Conservation (phyloP, 441 rosid genomes). For the Aleurites moluccanus region DNA sequence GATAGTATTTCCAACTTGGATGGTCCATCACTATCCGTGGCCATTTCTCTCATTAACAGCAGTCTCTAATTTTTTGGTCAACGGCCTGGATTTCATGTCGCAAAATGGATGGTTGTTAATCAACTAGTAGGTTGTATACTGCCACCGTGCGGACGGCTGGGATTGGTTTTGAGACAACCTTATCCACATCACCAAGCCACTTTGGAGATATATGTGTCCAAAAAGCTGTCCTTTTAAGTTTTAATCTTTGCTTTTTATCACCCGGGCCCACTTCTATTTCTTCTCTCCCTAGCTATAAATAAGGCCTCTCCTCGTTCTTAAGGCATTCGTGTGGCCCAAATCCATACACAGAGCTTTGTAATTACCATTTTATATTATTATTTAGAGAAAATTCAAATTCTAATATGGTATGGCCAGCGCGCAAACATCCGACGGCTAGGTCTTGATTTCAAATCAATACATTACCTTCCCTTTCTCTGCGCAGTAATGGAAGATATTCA, state of each 20-base stretch:
- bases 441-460: too few relatives aligned
- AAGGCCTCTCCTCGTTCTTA: not conserved
- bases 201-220: not conserved
- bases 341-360: too few relatives aligned
- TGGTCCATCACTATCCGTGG: too few relatives aligned
- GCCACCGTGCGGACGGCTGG: too few relatives aligned
- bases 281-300: not conserved
- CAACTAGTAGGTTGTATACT: not conserved
- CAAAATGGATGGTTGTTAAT: not conserved
- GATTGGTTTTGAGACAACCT: not conserved
- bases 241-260: conserved; percentile 4
- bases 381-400: too few relatives aligned
- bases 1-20: too few relatives aligned
- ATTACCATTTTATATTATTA: too few relatives aligned
- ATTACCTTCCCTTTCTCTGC: too few relatives aligned
- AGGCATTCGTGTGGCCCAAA: not conserved
- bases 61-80: too few relatives aligned
- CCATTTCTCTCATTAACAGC: too few relatives aligned
- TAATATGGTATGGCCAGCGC: too few relatives aligned
- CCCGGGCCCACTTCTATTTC: not conserved
- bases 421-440: too few relatives aligned
- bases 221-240: not conserved
- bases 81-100: not conserved
- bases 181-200: conserved; percentile 13
- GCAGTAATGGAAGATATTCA: conserved; percentile 34